Evolutionary conservation across 345 rosid species (phyloP).

Genomic region (Brassica rapa): DNA sequence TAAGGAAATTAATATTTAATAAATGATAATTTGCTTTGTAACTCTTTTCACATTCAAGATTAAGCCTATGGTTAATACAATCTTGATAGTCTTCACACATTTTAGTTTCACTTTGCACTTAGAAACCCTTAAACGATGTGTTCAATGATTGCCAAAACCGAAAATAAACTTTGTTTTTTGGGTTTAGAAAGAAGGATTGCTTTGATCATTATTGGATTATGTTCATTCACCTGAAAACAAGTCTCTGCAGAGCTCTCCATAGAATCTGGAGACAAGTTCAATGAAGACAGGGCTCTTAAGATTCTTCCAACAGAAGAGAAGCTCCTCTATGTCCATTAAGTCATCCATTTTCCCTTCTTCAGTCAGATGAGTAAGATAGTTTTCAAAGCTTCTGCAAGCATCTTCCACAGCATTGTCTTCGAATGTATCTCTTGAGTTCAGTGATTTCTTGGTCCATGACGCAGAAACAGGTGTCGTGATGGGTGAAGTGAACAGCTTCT

Average conservation of each 20-base stretch:
- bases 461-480: conserved; percentile 54
- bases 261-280: conserved; percentile 72
- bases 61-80: background rate
- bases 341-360: conserved; percentile 81
- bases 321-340: conserved; percentile 82
- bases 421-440: conserved; percentile 30
- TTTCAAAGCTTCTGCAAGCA: conserved; percentile 84
- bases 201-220: background rate
- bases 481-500: conserved; percentile 50
- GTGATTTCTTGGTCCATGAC: conserved; percentile 18
- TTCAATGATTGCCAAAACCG: conserved; percentile 6
- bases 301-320: conserved; percentile 81
- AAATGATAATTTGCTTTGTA: conserved; percentile 6
- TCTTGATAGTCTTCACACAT: conserved; percentile 13
- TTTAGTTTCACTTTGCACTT: conserved; percentile 1
- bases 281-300: conserved; percentile 73
- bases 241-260: conserved; percentile 79
- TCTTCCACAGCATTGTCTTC: conserved; percentile 57
- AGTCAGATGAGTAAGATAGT: conserved; percentile 76
- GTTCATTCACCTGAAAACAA: conserved; percentile 36
- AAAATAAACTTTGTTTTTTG: background rate
- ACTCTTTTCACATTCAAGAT: conserved; percentile 17
- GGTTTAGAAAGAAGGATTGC: background rate
- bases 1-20: background rate
- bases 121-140: conserved; percentile 4